Evolutionary conservation across 2,329 filamentous ascomycete genomes (phyloP).

Genomic region (Albophoma yamanashiensis): DNA sequence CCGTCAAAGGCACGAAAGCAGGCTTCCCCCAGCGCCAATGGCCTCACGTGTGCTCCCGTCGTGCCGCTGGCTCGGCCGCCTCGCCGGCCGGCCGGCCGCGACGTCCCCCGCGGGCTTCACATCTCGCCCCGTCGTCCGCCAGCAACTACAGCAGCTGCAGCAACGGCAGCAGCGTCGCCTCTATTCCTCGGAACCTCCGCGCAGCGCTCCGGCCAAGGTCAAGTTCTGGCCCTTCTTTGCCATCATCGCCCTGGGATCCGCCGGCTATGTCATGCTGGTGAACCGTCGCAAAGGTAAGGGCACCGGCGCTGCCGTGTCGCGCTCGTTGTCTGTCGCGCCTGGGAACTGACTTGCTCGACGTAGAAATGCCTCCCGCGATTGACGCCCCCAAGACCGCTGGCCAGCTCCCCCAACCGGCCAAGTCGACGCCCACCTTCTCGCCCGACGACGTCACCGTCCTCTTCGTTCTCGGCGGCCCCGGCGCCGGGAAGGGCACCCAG

Average conservation of each 20-base stretch:
- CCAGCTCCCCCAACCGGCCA: constrained; percentile 38
- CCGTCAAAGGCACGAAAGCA: neutral
- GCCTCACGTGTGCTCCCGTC: constrained; percentile 20
- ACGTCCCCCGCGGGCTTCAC: constrained; percentile 6
- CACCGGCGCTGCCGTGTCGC: neutral
- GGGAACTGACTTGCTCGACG: constrained; percentile 3
- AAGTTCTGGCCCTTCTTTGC: constrained; percentile 50
- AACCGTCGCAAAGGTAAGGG: constrained; percentile 39
- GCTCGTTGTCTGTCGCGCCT: neutral
- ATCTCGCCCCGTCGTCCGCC: constrained; percentile 1
- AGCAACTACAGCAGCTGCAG: constrained; percentile 1
- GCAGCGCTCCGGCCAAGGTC: constrained; percentile 24
- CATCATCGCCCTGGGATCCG: constrained; percentile 35
- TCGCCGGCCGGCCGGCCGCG: constrained; percentile 5
- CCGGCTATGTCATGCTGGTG: constrained; percentile 38
- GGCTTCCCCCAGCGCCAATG: constrained; percentile 11
- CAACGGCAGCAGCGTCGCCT: constrained; percentile 9
- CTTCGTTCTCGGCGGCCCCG: constrained; percentile 92
- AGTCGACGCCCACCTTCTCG: constrained; percentile 59
- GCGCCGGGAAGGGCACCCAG: constrained; percentile 94
- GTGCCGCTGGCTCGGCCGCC: constrained; percentile 11
- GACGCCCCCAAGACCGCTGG: constrained; percentile 26
- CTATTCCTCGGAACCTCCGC: constrained; percentile 33
- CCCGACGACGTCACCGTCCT: constrained; percentile 74
- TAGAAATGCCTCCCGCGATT: constrained; percentile 28